Evolutionary conservation across 129 eudicot genomes (phyloP), one percentile per base, ranked within the genome.

Genomic region (Lactuca sativa): DNA sequence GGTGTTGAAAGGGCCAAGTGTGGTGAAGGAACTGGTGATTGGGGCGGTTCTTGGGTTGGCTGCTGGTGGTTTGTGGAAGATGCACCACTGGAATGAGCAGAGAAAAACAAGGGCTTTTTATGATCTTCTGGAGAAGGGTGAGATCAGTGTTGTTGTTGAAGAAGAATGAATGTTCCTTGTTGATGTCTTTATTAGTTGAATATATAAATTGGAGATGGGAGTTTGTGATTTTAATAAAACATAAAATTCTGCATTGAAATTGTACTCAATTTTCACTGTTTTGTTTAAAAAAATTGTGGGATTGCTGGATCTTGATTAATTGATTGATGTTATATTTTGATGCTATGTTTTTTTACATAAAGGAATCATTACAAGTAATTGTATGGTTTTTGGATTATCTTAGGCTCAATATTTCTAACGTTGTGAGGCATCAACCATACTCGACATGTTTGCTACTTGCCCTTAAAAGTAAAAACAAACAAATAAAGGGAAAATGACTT

Each of bases 1-100:
- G 7, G 74, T 74, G 13, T 62, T 79, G 61, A 79, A 79, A 79
- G 83, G 83, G 25, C 83, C 83, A 17, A 79, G 83, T 30, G 83
- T 79, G 79, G 79, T 73, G 5, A 79, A 79, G 75, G 83, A 79
- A 14, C 59, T 79, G 31, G 64, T 79, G 33, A 79, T 79, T 54
- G 83, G 83, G 56, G 64, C 78, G 1, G 83, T 69, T 55, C 79
- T 79, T 43, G 83, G 83, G 55, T 16, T 79, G 69, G 75, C 79
- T 0, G 83, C 83, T 52, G 83, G 83, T 21, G 83, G 83, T 40
- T 73, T 79, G 60, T 79, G 83, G 83, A 79, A 79, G 83, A 79
- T 79, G 83, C 83, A 79, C 70, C 83, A 79, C 62, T 79, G 83
- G 83, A 79, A 79, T 37, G 83, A 79, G 62, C 83, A 79, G 72